Evolutionary conservation across 371 early-diverging fungal genomes (phyloP).

Genomic region (Zychaea mexicana): DNA sequence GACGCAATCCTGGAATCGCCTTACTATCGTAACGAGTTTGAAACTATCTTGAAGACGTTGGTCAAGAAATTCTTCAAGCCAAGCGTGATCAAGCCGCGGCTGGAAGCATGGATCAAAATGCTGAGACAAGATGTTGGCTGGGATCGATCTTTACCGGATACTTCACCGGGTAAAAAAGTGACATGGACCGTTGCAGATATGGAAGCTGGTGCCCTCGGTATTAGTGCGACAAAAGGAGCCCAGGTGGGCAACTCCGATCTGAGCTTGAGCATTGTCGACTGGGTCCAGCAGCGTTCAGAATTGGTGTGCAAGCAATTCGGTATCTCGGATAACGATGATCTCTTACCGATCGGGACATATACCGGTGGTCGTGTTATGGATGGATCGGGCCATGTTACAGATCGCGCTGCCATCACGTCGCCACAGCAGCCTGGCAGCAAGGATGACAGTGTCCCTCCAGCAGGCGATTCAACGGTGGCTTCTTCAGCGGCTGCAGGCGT

Average conservation of each 20-base stretch:
- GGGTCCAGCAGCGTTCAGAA: slow-evolving; percentile 32
- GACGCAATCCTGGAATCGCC: slow-evolving; percentile 36
- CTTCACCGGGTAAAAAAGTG: slow-evolving; percentile 45
- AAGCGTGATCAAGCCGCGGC: slow-evolving; percentile 42
- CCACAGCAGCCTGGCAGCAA: neutral
- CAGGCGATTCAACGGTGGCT: neutral
- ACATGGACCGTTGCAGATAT: slow-evolving; percentile 46
- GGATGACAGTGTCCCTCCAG: neutral
- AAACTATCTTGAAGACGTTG: slow-evolving; percentile 50
- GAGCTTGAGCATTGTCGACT: slow-evolving; percentile 24
- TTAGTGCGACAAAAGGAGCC: slow-evolving; percentile 11
- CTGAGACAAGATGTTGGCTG: slow-evolving; percentile 55
- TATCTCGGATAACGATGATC: slow-evolving; percentile 39
- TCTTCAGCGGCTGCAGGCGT: neutral
- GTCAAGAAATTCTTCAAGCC: slow-evolving; percentile 59
- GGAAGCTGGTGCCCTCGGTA: slow-evolving; percentile 29
- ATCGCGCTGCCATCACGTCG: neutral
- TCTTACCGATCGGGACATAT: slow-evolving; percentile 37
- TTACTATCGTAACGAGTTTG: slow-evolving; percentile 46
- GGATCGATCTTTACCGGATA: slow-evolving; percentile 40
- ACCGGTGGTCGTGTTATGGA: slow-evolving; percentile 23
- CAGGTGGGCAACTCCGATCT: slow-evolving; percentile 15
- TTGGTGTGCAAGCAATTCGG: slow-evolving; percentile 35
- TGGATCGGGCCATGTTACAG: slow-evolving; percentile 1
- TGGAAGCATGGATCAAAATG: slow-evolving; percentile 55